Evolutionary conservation across 129 eudicot genomes (phyloP).

Genomic region (Saposhnikovia divaricata): DNA sequence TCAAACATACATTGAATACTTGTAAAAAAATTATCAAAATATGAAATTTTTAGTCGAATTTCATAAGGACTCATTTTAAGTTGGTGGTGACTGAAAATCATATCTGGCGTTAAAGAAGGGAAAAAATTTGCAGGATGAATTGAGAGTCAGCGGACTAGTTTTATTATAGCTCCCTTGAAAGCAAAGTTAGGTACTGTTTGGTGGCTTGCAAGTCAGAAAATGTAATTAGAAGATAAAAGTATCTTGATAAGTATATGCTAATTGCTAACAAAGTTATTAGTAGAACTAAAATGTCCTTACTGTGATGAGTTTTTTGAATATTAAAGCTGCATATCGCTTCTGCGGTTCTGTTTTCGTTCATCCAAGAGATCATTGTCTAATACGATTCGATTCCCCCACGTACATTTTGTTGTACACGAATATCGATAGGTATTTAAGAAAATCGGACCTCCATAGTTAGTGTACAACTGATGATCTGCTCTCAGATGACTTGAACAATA

Average conservation of each 20-base stretch:
- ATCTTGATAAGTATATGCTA: background rate
- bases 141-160: background rate
- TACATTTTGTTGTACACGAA: no score
- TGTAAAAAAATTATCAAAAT: no score
- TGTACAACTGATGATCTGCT: background rate
- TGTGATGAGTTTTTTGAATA: no score
- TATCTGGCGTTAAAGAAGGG: no score
- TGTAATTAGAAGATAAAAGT: background rate
- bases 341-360: background rate
- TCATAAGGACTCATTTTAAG: no score
- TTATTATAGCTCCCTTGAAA: background rate
- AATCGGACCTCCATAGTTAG: background rate
- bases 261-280: background rate
- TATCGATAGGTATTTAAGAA: background rate
- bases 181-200: background rate
- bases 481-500: background rate
- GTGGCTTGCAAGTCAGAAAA: background rate
- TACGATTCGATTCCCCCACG: background rate
- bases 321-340: background rate
- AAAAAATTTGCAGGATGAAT: background rate
- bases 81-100: no score
- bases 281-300: background rate
- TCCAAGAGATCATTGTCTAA: background rate
- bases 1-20: no score
- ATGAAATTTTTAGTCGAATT: no score